These are phyloP conservation scores for Suhomyces maxii DNA, from an alignment of 1,139 yeast species.

Conservation along the genomic window DNA sequence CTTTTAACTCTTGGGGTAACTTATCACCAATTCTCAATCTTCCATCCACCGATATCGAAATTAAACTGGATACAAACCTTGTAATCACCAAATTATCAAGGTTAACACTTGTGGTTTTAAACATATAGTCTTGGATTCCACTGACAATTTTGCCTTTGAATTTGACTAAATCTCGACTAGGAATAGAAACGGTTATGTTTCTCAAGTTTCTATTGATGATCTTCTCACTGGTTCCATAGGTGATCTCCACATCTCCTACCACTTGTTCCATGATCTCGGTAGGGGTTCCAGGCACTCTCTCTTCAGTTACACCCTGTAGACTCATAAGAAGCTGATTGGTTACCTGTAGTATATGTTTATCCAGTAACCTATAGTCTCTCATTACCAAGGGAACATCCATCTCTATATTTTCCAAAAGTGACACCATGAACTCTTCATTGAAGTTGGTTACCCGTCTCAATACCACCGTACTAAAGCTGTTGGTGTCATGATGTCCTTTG, in stretches of 20 bases:
- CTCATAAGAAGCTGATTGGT: constrained; percentile 11
- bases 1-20: constrained; percentile 5
- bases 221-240: constrained; percentile 11
- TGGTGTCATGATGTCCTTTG: not conserved
- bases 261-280: constrained; percentile 8
- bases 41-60: constrained; percentile 26
- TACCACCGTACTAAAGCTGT: constrained; percentile 9
- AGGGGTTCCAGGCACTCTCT: constrained; percentile 1
- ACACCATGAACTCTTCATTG: constrained; percentile 7
- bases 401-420: constrained; percentile 13
- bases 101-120: constrained; percentile 20
- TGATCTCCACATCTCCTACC: constrained; percentile 15
- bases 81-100: constrained; percentile 22
- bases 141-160: constrained; percentile 10
- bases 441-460: constrained; percentile 10
- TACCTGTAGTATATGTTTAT: constrained; percentile 10
- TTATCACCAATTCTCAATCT: constrained; percentile 16
- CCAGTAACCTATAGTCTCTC: constrained; percentile 11
- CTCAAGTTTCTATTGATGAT: constrained; percentile 19
- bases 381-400: constrained; percentile 12
- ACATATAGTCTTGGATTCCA: constrained; percentile 18
- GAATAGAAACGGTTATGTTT: constrained; percentile 26
- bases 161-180: constrained; percentile 20
- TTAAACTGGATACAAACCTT: constrained; percentile 21
- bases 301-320: not conserved